Percentiles rank a stretch among this genome's conserved stretches.
These are phyloP conservation scores for Dalbergia cultrata DNA, from an alignment of 306 rosid species.

Conservation along the genomic window DNA sequence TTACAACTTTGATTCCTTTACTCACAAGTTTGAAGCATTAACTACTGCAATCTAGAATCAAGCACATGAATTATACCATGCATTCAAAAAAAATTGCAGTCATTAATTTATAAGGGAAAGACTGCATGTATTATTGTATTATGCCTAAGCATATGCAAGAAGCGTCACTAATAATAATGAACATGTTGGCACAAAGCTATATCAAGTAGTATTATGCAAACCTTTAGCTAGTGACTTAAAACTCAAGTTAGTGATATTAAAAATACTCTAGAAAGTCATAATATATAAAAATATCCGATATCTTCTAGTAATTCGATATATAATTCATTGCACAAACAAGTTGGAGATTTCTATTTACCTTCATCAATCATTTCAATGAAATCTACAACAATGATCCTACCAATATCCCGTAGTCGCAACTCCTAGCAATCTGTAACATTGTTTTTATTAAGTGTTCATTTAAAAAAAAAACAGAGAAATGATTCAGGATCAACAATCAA, in stretches of 20 bases:
- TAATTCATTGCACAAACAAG: slow-evolving; percentile 33
- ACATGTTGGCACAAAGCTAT: neutral
- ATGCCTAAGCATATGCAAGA: neutral
- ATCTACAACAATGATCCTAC: slow-evolving; percentile 98
- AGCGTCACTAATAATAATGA: neutral
- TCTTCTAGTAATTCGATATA: slow-evolving; percentile 6
- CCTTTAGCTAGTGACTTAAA: slow-evolving; percentile 10
- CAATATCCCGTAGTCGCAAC: slow-evolving; percentile 92
- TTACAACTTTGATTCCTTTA: neutral
- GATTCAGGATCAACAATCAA: slow-evolving; percentile 25
- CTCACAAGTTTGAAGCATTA: slow-evolving; percentile 2
- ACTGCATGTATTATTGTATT: neutral
- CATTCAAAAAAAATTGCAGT: neutral
- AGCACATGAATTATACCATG: slow-evolving; percentile 20
- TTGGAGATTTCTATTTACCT: slow-evolving; percentile 63
- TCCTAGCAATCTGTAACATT: slow-evolving; percentile 89
- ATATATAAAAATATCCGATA: neutral
- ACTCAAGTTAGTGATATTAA: slow-evolving; percentile 26
- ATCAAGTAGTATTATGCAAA: slow-evolving; percentile 17
- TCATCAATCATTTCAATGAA: slow-evolving; percentile 97
- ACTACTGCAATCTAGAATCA: neutral
- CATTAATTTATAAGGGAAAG: slow-evolving; percentile 3
- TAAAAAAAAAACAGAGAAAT: slow-evolving; percentile 16
- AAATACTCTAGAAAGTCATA: slow-evolving; percentile 22
- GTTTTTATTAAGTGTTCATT: slow-evolving; percentile 45